Conservation (phyloP, 176 grass and related monocot species). For the Hordeum vulgare region DNA sequence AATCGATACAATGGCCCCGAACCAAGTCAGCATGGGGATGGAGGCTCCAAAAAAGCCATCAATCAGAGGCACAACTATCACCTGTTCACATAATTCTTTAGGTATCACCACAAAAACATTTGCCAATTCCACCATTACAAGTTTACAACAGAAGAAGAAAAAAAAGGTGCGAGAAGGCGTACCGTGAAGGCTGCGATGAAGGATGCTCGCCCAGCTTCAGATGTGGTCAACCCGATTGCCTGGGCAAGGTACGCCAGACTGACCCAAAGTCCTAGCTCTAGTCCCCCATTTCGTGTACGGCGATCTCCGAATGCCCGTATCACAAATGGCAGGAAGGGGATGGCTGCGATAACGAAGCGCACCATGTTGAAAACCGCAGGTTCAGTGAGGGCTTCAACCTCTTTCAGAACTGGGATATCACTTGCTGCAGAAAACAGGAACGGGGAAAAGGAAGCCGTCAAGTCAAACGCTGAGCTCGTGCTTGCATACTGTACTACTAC, state of each 20-base stretch:
- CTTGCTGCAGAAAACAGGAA: conserved; percentile 46
- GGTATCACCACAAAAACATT: neutral
- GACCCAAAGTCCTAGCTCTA: conserved; percentile 82
- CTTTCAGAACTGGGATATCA: conserved; percentile 96
- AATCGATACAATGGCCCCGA: conserved; percentile 57
- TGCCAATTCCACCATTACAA: neutral
- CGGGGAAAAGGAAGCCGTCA: neutral
- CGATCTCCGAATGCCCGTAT: conserved; percentile 36
- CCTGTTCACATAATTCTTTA: conserved; percentile 38
- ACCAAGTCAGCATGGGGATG: conserved; percentile 68
- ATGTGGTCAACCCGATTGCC: conserved; percentile 76
- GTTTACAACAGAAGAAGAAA: neutral
- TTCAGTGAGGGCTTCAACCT: conserved; percentile 78
- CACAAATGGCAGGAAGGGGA: conserved; percentile 66
- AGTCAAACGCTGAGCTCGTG: neutral
- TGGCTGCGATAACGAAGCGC: conserved; percentile 59
- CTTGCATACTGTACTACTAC: no score
- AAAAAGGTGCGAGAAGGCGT: conserved; percentile 3
- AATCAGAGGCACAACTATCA: conserved; percentile 85
- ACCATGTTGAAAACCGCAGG: conserved; percentile 89
- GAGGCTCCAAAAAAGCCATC: conserved; percentile 72
- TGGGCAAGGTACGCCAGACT: conserved; percentile 79
- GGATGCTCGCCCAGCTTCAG: conserved; percentile 80
- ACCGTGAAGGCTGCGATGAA: conserved; percentile 88
- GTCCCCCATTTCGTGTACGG: conserved; percentile 41